Conservation (phyloP, 176 grass and related monocot species). For the Zea luxurians region DNA sequence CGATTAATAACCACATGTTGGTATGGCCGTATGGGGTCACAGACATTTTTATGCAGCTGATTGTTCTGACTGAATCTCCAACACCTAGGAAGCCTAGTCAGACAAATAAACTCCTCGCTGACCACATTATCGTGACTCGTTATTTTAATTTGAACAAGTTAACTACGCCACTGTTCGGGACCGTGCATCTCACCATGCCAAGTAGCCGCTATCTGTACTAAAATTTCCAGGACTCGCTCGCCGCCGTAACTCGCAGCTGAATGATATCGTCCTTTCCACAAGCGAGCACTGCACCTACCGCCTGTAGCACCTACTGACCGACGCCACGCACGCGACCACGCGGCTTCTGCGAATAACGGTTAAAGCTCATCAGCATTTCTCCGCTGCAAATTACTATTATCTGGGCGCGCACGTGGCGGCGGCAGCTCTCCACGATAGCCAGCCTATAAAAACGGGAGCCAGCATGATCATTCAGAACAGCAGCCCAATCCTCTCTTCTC, state of each 20-base stretch:
- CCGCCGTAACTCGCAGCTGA: not conserved
- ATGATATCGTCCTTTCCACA: not conserved
- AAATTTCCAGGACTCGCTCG: slow-evolving; percentile 17
- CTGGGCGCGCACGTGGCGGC: slow-evolving; percentile 8
- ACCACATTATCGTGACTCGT: not conserved
- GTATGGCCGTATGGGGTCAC: not conserved
- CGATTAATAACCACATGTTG: not conserved
- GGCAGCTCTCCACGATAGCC: slow-evolving; percentile 7
- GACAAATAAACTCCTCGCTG: not conserved
- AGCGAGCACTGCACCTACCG: slow-evolving; percentile 16
- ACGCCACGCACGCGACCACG: not conserved
- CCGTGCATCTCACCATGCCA: slow-evolving; percentile 22
- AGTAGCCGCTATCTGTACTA: not conserved
- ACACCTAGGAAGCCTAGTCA: slow-evolving; percentile 26
- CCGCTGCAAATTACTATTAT: not conserved
- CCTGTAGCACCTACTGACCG: not conserved
- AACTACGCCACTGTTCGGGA: not conserved
- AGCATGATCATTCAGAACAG: not conserved
- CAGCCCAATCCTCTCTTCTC: not conserved
- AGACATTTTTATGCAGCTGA: not conserved
- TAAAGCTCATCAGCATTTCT: not conserved
- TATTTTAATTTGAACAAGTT: not conserved
- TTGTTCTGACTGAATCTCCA: slow-evolving; percentile 36
- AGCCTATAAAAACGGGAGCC: slow-evolving; percentile 28
- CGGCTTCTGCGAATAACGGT: slow-evolving; percentile 13